Base-by-base conservation (phyloP, 2,329 filamentous ascomycete species). In the Parafenestella ontariensis region DNA sequence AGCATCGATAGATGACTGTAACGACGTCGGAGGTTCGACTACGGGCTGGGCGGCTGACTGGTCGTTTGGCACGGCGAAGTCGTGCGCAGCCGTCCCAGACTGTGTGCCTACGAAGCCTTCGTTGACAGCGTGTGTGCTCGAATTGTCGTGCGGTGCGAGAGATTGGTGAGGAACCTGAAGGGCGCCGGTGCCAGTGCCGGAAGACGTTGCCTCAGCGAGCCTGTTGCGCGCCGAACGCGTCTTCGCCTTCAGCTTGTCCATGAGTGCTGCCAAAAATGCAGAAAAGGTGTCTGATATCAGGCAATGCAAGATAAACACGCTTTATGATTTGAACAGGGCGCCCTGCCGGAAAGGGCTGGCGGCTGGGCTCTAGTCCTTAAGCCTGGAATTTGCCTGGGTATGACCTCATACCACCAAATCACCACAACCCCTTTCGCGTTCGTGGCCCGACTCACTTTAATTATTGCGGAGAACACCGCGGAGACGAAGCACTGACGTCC, bases 1-100 rank as follows among this genome's bases (percentile, higher is more conserved):
- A 18, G 71, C 72, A 47, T 76, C 72, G 41, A 75, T 65, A 26
- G 73, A 74, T 15, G 72, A 75, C 46, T 73, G 64, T 37, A 75
- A 52, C 46, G 70, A 73, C 0, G 71, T 74, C 1, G 73, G 72
- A 7, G 72, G 72, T 34, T 73, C 70, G 24, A 66, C 31, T 15
- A 45, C 52, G 3, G 68, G 67, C 26, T 69, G 69, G 17, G 17
- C 59, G 31, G 50, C 58, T 48, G 60, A 55, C n/a, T 56, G 56
- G 28, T 60, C 53, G 23, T 49, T 51, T 11, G 62, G 55, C 15
- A 49, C 54, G 17, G 71, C 73, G 53, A 74, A 76, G 53, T 76
- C 73, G 54, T 61, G 69, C n/a, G 72, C 68, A 36, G 64, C 59
- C 1, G 70, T 70, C 5, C 68, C 70, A 9, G 69, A 65, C 31